phyloP scores from a whole-genome alignment of 176 grass and related monocot genomes.

The Juncus inflexus region DNA sequence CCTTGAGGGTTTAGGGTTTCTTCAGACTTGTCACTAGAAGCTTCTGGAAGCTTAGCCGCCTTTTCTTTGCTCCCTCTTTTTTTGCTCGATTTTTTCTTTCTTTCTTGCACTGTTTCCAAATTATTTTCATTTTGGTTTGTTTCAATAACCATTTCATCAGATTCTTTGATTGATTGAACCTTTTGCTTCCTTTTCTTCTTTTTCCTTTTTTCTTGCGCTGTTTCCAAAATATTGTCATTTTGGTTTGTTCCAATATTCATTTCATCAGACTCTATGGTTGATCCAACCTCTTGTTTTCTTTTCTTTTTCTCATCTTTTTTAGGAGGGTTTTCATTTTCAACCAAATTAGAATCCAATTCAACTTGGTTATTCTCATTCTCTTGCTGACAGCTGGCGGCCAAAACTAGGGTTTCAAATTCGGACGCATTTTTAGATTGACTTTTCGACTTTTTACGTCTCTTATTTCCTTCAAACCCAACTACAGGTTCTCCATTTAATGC shows the following conservation, averaged over 20 bases:
- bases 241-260: conserved; percentile 26
- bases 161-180: conserved; percentile 32
- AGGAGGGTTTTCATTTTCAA: conserved; percentile 15
- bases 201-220: conserved; percentile 49
- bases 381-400: conserved; percentile 9
- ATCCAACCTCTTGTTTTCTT: background rate
- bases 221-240: conserved; percentile 32
- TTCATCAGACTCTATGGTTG: too few relatives aligned
- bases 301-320: background rate
- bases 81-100: background rate
- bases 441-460: conserved; percentile 16
- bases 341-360: conserved; percentile 27
- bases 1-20: background rate
- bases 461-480: background rate
- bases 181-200: conserved; percentile 44
- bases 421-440: conserved; percentile 25
- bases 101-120: background rate
- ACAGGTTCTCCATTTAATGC: conserved; percentile 1
- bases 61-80: conserved; percentile 15
- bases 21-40: conserved; percentile 27
- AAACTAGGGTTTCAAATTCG: conserved; percentile 19
- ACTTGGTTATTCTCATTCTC: conserved; percentile 32
- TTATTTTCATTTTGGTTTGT: conserved; percentile 27
- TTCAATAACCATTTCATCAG: conserved; percentile 31
- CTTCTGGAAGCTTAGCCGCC: conserved; percentile 30